Evolutionary conservation across 106 monocot genomes (phyloP).

Genomic region (Dactylorhiza incarnata): DNA sequence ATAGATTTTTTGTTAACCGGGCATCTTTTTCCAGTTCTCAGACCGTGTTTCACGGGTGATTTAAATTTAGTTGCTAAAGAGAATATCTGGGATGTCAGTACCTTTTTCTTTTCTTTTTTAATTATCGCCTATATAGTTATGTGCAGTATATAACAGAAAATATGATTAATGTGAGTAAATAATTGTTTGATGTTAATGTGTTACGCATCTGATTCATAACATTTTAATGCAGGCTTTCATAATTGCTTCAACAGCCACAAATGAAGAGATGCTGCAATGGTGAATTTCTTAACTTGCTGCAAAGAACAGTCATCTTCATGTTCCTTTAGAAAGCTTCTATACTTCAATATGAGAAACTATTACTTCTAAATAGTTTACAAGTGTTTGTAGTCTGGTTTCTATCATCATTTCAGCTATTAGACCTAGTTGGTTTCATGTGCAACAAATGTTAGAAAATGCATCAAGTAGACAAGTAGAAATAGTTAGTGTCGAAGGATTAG

Average conservation of each 20-base stretch:
- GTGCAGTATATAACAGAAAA: background rate
- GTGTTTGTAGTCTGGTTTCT: too few relatives aligned
- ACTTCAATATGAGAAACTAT: background rate
- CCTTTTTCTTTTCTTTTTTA: background rate
- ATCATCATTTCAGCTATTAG: too few relatives aligned
- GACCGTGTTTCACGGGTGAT: background rate
- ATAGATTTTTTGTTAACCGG: too few relatives aligned
- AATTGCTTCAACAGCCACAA: constrained; percentile 79
- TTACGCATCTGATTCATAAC: background rate
- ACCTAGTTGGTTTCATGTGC: too few relatives aligned
- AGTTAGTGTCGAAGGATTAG: too few relatives aligned
- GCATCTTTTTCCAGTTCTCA: too few relatives aligned
- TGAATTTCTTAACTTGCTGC: constrained; percentile 13
- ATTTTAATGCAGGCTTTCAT: constrained; percentile 64
- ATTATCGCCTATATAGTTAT: background rate
- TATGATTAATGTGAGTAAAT: background rate
- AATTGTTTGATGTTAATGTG: background rate
- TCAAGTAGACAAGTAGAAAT: too few relatives aligned
- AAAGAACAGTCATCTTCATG: background rate
- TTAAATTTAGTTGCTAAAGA: background rate
- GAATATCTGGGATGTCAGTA: background rate
- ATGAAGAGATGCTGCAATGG: constrained; percentile 82
- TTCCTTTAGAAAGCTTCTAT: background rate
- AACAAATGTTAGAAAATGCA: too few relatives aligned
- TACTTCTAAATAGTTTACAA: background rate